Base-by-base conservation (phyloP, 2,329 filamentous ascomycete species). In the Penicillium verrucosum region DNA sequence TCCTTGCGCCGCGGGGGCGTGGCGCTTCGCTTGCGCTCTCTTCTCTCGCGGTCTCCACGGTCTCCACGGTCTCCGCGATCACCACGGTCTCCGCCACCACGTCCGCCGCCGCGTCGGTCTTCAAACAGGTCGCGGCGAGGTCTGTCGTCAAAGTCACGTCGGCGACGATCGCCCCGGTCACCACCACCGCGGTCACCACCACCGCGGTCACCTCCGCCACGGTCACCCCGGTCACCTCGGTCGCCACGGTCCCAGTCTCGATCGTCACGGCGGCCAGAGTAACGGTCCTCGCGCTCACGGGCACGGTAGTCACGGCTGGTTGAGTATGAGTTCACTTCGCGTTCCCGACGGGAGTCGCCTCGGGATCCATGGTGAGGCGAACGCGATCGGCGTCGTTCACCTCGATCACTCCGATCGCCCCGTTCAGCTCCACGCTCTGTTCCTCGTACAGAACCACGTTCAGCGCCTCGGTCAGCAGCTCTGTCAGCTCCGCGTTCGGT, bases 291-390 rank as follows among this genome's bases (percentile, higher is more conserved):
- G 60, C 93, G 89, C 78, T 97, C 93, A 60, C 93, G 83, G 73
- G 96, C 93, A 72, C 93, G 86, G 74, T 96, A 95, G 78, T 88
- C 92, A 65, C 93, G 89, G 76, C 92, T 96, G 6, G 90, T 92
- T 21, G 92, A 96, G 77, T 97, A 97, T 55, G 89, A 87, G 75
- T 97, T 92, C 73, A 85, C 82, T 65, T 90, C 88, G 54, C 83
- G 85, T 50, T 94, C 89, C 65, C 89, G 89, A 66, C 90, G 86
- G 65, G 81, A 78, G 41, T 56, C 53, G 56, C 80, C 76, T 61
- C 87, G 81, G 56, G 87, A 83, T 64, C 85, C 82, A 70, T 90
- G 86, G 67, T 89, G 87, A 56, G 92, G 92, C 18, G 93, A 97
- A 71, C 93, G 87, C 59, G 92, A 96, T 63, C 93, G 89, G 76